These are phyloP conservation scores for Vaccinium vitisidaea DNA, from an alignment of 148 eudicot species.

Conservation along the genomic window DNA sequence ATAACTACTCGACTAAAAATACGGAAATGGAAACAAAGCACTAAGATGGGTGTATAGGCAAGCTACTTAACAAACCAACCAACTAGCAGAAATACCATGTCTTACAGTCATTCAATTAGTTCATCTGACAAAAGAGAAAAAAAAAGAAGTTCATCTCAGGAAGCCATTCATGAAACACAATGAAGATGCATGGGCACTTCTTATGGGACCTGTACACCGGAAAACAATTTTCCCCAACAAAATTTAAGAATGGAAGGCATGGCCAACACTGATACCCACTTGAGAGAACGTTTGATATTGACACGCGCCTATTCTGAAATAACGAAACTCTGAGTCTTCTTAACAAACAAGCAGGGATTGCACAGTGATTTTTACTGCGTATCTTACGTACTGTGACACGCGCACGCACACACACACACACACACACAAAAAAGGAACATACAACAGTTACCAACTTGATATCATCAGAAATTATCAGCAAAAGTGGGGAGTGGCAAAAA, in stretches of 20 bases:
- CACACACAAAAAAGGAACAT: not conserved
- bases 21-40: not conserved
- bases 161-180: conserved; percentile 2
- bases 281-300: not conserved
- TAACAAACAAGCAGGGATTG: not conserved
- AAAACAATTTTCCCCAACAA: not conserved
- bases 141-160: not conserved
- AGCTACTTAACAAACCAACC: not conserved
- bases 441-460: not conserved
- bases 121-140: not conserved
- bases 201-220: not conserved
- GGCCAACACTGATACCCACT: not conserved
- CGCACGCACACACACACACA: too few species aligned
- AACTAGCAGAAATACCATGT: not conserved
- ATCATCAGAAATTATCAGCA: not conserved
- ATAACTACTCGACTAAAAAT: not conserved
- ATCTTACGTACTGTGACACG: not conserved
- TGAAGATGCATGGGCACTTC: conserved; percentile 7
- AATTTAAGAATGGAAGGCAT: not conserved
- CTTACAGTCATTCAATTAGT: not conserved
- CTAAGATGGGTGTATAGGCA: not conserved
- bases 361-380: not conserved
- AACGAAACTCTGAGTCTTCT: not conserved
- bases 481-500: not conserved
- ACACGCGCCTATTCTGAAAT: conserved; percentile 1